These are phyloP conservation scores for Boechera stricta DNA, from an alignment of 345 rosid genomes.

Conservation along the genomic window DNA sequence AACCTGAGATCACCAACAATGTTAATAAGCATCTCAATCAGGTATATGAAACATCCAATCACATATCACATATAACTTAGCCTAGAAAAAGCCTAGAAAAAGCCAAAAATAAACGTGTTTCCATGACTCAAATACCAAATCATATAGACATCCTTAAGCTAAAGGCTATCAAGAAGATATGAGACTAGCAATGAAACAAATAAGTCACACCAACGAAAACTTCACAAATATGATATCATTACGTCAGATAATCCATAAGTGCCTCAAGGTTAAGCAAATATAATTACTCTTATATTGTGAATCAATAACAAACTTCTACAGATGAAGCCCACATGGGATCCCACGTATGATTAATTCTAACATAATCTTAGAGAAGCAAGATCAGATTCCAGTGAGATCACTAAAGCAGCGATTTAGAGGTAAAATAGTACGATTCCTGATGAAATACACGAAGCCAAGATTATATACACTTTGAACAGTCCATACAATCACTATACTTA, in stretches of 20 bases:
- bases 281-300: neutral
- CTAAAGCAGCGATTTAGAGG: no score
- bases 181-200: neutral
- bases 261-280: conserved; percentile 1
- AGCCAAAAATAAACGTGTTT: neutral
- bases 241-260: neutral
- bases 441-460: neutral
- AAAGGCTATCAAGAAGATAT: neutral
- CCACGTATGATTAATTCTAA: neutral
- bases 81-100: no score
- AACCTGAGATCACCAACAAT: conserved; percentile 49
- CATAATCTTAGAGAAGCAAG: neutral
- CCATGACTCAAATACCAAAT: neutral
- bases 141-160: neutral
- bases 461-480: conserved; percentile 14
- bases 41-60: neutral
- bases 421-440: no score
- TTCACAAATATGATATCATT: neutral
- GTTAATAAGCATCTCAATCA: conserved; percentile 11
- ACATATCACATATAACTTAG: neutral
- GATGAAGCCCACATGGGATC: conserved; percentile 6
- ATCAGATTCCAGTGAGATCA: conserved; percentile 6
- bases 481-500: conserved; percentile 13
- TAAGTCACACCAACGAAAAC: neutral
- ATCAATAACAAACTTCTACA: neutral